Conservation (phyloP, 2,329 filamentous ascomycete species). For the Pseudogymnoascus pannorum region DNA sequence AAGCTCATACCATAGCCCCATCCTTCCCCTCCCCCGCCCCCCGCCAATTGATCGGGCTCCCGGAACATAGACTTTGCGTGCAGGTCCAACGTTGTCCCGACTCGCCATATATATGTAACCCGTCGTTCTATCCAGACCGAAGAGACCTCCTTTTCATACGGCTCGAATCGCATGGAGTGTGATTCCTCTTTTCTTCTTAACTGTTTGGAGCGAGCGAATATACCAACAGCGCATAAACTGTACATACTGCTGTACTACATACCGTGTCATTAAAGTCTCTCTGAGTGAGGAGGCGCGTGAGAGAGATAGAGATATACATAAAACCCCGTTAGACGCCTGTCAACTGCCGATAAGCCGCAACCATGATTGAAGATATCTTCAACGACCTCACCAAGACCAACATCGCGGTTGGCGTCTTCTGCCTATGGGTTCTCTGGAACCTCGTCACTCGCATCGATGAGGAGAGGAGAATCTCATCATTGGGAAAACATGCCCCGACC, state of each 20-base stretch:
- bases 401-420: not conserved
- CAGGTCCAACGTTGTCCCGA: conserved; percentile 1
- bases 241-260: not conserved
- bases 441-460: conserved; percentile 34
- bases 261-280: too few species aligned
- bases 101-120: not conserved
- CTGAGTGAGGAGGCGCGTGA: too few species aligned
- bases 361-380: conserved; percentile 6
- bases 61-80: not conserved
- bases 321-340: not conserved
- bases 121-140: not conserved
- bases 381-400: conserved; percentile 1
- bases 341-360: not conserved
- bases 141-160: not conserved
- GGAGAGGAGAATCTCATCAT: conserved; percentile 37
- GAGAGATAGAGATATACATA: not conserved
- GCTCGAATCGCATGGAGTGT: not conserved
- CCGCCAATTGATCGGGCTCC: not conserved
- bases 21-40: not conserved
- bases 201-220: not conserved
- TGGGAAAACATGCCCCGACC: conserved; percentile 37
- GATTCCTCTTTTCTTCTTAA: not conserved
- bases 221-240: not conserved
- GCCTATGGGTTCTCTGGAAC: not conserved
- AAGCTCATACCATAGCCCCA: not conserved